Percentiles rank a stretch among this genome's conserved stretches.
Conservation (phyloP, 2,329 filamentous ascomycete genomes). For the Fusarium succisae region DNA sequence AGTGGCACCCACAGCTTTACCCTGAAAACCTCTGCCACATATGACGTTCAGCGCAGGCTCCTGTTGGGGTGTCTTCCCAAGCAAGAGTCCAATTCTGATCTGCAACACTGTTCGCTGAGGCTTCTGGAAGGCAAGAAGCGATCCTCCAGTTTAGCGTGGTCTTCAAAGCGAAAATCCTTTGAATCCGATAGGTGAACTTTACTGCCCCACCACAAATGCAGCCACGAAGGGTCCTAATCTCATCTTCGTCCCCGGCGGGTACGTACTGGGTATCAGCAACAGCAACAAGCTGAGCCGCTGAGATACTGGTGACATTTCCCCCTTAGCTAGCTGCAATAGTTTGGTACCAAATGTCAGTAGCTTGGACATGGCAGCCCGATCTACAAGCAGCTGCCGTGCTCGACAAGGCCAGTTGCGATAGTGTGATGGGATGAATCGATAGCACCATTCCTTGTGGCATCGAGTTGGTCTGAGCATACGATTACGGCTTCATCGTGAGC, state of each 20-base stretch:
- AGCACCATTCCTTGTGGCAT: slow-evolving; percentile 19
- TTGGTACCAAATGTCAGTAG: slow-evolving; percentile 11
- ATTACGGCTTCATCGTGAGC: slow-evolving; percentile 19
- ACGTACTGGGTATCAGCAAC: not conserved
- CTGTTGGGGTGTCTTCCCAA: not conserved
- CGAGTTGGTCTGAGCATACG: slow-evolving; percentile 27
- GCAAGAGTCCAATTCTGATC: slow-evolving; percentile 22
- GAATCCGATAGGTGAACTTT: slow-evolving; percentile 43
- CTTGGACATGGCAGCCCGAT: slow-evolving; percentile 6
- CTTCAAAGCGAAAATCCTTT: not conserved
- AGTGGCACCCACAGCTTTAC: not conserved
- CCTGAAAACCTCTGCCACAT: not conserved
- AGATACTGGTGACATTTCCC: slow-evolving; percentile 8
- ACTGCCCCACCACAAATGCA: slow-evolving; percentile 26
- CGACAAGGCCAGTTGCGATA: slow-evolving; percentile 9
- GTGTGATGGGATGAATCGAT: slow-evolving; percentile 24
- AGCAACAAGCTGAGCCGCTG: not conserved
- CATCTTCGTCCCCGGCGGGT: slow-evolving; percentile 9
- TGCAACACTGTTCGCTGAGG: slow-evolving; percentile 34
- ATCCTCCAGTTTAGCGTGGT: slow-evolving; percentile 18
- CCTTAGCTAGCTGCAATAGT: slow-evolving; percentile 13
- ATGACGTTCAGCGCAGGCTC: slow-evolving; percentile 5
- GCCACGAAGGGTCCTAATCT: slow-evolving; percentile 43
- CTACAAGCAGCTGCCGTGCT: slow-evolving; percentile 17
- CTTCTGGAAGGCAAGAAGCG: slow-evolving; percentile 40